Conservation (phyloP, 371 early-diverging fungal species). For the Lichtheimia hyalospora region DNA sequence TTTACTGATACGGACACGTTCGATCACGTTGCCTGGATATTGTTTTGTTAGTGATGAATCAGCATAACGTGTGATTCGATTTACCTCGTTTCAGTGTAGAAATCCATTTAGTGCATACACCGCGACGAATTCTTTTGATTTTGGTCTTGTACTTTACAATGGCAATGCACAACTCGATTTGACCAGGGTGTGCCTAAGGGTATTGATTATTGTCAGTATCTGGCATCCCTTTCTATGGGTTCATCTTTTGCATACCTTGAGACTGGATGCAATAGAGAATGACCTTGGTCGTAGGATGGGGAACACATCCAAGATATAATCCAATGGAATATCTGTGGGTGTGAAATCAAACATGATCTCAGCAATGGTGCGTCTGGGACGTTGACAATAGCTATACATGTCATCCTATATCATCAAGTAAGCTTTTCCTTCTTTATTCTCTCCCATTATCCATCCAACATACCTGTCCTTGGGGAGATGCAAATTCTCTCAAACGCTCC, state of each 20-base stretch:
- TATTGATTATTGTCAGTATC: background rate
- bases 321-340: slow-evolving; percentile 69
- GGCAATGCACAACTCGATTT: slow-evolving; percentile 78
- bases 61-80: background rate
- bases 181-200: slow-evolving; percentile 38
- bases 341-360: slow-evolving; percentile 87
- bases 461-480: slow-evolving; percentile 77
- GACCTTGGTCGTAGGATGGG: slow-evolving; percentile 76
- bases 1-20: slow-evolving; percentile 52
- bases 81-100: slow-evolving; percentile 34
- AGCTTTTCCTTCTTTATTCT: background rate
- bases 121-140: slow-evolving; percentile 66
- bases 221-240: too few species aligned
- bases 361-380: slow-evolving; percentile 73
- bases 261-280: slow-evolving; percentile 79
- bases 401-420: slow-evolving; percentile 61
- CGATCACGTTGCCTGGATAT: slow-evolving; percentile 40
- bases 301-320: slow-evolving; percentile 84
- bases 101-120: slow-evolving; percentile 87
- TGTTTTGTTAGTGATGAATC: background rate
- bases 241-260: slow-evolving; percentile 15
- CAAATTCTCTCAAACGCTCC: slow-evolving; percentile 81
- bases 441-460: background rate
- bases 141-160: slow-evolving; percentile 85
- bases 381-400: slow-evolving; percentile 79